Percentiles rank a stretch among this genome's conserved stretches.
Evolutionary conservation across 306 rosid genomes (phyloP).

Genomic region (Lupinus albus): DNA sequence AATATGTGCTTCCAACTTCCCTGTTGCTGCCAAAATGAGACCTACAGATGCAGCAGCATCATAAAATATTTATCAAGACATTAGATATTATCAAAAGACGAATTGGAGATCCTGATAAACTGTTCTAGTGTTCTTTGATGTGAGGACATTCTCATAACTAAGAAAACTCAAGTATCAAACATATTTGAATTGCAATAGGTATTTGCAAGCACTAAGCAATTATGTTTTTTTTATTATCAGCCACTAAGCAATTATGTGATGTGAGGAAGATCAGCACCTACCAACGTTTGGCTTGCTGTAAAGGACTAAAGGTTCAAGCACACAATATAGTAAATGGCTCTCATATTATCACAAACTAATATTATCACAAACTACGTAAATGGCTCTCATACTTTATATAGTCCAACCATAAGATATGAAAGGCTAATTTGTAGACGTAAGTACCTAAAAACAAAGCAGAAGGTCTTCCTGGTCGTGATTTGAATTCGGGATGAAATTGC

Average conservation of each 20-base stretch:
- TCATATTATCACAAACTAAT: conserved; percentile 8
- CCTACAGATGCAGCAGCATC: conserved; percentile 55
- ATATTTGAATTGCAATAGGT: conserved; percentile 24
- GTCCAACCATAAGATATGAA: conserved; percentile 2
- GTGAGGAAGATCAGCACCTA: conserved; percentile 15
- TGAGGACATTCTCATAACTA: conserved; percentile 5
- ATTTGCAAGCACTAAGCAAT: conserved; percentile 1
- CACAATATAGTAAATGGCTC: background rate
- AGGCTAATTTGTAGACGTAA: background rate
- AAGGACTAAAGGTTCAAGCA: conserved; percentile 24
- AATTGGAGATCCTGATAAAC: conserved; percentile 10
- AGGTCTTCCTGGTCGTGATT: conserved; percentile 90
- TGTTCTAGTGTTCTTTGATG: background rate
- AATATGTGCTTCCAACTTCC: conserved; percentile 69
- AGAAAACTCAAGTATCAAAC: conserved; percentile 23
- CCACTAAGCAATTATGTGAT: background rate
- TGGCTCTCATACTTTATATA: background rate
- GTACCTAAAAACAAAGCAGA: conserved; percentile 89
- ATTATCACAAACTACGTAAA: background rate
- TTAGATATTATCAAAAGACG: conserved; percentile 10
- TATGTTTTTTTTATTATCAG: no score
- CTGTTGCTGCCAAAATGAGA: conserved; percentile 83
- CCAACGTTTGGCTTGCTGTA: background rate
- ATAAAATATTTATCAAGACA: conserved; percentile 20
- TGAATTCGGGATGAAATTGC: conserved; percentile 98